Evolutionary conservation across 1,284 basidiomycete species (phyloP).

Genomic region (Pseudozyma pruni): DNA sequence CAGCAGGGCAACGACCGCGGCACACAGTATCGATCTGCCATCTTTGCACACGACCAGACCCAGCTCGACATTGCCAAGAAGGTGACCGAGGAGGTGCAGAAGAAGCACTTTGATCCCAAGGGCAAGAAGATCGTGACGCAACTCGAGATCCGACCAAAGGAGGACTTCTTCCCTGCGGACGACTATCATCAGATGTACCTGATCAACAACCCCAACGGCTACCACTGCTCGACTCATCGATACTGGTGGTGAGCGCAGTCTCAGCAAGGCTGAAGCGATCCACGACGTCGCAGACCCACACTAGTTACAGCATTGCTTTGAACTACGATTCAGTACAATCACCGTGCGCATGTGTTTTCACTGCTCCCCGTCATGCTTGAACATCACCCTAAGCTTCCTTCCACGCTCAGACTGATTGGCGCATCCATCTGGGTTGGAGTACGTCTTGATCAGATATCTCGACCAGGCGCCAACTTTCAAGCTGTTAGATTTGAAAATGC

Average conservation of each 20-base stretch:
- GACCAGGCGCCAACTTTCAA: no score
- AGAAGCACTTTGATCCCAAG: conserved; percentile 77
- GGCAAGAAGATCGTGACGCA: conserved; percentile 80
- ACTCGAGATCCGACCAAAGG: conserved; percentile 47
- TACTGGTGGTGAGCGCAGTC: conserved; percentile 38
- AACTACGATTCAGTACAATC: no score
- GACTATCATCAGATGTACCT: conserved; percentile 66
- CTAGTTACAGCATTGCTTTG: no score
- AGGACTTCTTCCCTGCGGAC: conserved; percentile 58
- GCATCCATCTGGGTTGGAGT: no score
- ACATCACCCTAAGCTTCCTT: no score
- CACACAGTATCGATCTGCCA: conserved; percentile 86
- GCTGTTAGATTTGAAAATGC: not conserved
- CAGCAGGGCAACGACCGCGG: conserved; percentile 68
- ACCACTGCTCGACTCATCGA: conserved; percentile 59
- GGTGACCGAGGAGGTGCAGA: conserved; percentile 86
- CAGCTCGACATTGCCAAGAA: conserved; percentile 80
- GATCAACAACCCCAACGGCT: conserved; percentile 60
- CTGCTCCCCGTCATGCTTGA: no score
- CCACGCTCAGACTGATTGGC: no score
- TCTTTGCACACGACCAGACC: conserved; percentile 83
- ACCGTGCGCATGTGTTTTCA: no score
- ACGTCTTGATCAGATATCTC: no score
- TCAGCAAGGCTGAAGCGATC: not conserved
- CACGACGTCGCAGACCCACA: no score